Conservation (phyloP, 495 filamentous ascomycete species). For the Podospora fimiseda region DNA sequence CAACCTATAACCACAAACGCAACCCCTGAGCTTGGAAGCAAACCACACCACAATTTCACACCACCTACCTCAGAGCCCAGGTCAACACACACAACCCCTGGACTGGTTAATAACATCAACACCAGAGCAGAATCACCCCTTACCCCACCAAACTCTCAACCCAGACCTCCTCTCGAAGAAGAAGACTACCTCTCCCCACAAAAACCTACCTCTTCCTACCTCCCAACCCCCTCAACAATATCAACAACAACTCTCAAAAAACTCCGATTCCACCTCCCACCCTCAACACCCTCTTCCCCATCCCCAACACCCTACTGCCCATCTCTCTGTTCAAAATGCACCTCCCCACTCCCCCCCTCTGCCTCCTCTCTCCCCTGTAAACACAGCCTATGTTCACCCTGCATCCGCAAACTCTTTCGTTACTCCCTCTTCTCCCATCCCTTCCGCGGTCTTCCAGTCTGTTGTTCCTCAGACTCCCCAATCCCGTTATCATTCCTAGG, state of each 20-base stretch:
- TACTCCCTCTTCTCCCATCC: slow-evolving; percentile 1
- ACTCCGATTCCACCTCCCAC: neutral
- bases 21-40: neutral
- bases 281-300: neutral
- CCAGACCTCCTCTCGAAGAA: neutral
- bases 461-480: neutral
- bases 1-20: neutral
- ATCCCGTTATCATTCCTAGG: slow-evolving; percentile 11
- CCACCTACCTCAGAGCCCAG: neutral
- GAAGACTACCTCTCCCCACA: neutral
- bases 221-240: neutral
- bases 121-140: neutral
- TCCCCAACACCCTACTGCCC: neutral
- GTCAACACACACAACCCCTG: neutral
- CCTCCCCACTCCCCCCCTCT: neutral
- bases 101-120: neutral
- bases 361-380: neutral
- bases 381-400: slow-evolving; percentile 3
- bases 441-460: slow-evolving; percentile 8
- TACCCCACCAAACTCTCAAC: neutral
- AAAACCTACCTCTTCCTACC: too few species aligned
- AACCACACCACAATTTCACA: neutral
- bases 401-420: slow-evolving; percentile 1
- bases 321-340: neutral
- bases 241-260: too few species aligned